These are phyloP conservation scores for Hippophae tibetana DNA, from an alignment of 306 rosid species.

Conservation along the genomic window DNA sequence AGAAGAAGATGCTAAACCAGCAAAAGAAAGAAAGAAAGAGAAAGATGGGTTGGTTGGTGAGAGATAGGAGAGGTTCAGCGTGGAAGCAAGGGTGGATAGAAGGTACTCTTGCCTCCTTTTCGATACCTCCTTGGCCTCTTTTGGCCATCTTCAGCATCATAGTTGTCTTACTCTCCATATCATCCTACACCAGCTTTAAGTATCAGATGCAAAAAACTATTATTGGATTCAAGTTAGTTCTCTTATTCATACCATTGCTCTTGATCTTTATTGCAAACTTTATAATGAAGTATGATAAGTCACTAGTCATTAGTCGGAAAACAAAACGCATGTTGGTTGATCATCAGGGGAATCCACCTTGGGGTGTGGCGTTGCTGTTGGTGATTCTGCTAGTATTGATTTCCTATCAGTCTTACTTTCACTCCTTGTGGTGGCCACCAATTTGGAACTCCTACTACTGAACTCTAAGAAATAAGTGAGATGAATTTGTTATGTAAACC, in stretches of 20 bases:
- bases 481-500: background rate
- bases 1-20: background rate
- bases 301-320: slow-evolving; percentile 22
- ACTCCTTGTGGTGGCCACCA: slow-evolving; percentile 55
- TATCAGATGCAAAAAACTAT: slow-evolving; percentile 31
- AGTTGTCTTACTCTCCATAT: slow-evolving; percentile 34
- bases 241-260: slow-evolving; percentile 36
- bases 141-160: slow-evolving; percentile 37
- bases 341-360: slow-evolving; percentile 35
- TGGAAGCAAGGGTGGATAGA: slow-evolving; percentile 50
- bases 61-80: slow-evolving; percentile 43
- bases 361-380: slow-evolving; percentile 50
- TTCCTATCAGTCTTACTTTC: slow-evolving; percentile 40
- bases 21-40: background rate
- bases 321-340: slow-evolving; percentile 11
- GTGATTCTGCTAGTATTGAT: slow-evolving; percentile 43
- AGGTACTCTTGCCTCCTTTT: slow-evolving; percentile 30
- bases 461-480: background rate
- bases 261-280: slow-evolving; percentile 37
- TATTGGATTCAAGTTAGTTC: slow-evolving; percentile 29
- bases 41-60: slow-evolving; percentile 48
- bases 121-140: slow-evolving; percentile 51
- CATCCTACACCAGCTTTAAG: slow-evolving; percentile 44
- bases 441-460: slow-evolving; percentile 33
- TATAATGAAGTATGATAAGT: slow-evolving; percentile 27